Conservation (phyloP, 371 early-diverging fungal genomes). For the Mucor velutinosus region DNA sequence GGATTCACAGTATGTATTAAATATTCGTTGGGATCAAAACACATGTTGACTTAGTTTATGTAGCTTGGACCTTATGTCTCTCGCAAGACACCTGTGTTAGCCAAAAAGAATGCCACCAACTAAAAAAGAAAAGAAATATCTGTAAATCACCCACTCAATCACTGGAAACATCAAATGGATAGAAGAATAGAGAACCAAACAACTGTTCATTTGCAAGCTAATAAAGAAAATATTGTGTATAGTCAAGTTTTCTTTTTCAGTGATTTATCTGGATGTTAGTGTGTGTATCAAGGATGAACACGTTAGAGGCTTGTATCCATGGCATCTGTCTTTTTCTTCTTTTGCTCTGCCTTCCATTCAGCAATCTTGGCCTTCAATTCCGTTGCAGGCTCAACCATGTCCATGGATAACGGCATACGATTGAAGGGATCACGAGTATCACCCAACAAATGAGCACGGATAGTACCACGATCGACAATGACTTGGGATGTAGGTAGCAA, state of each 20-base stretch:
- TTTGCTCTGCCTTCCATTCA: constrained; percentile 50
- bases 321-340: constrained; percentile 13
- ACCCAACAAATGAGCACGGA: constrained; percentile 91
- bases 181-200: not conserved
- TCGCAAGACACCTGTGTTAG: constrained; percentile 50
- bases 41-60: not conserved
- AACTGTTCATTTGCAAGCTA: not conserved
- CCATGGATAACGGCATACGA: constrained; percentile 81
- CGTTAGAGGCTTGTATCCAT: constrained; percentile 24
- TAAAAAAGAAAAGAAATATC: not conserved
- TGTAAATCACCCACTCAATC: not conserved
- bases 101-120: constrained; percentile 8
- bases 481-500: constrained; percentile 85
- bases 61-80: constrained; percentile 76
- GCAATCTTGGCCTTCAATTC: constrained; percentile 53
- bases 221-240: constrained; percentile 1
- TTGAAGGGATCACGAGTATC: constrained; percentile 97
- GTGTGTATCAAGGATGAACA: not conserved
- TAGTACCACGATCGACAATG: constrained; percentile 92
- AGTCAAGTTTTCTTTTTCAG: not conserved
- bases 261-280: not conserved
- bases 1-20: constrained; percentile 62
- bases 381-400: constrained; percentile 69
- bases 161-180: not conserved
- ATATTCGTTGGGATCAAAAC: not conserved